These are phyloP conservation scores for Punica granatum DNA, from an alignment of 345 rosid genomes.

Conservation along the genomic window DNA sequence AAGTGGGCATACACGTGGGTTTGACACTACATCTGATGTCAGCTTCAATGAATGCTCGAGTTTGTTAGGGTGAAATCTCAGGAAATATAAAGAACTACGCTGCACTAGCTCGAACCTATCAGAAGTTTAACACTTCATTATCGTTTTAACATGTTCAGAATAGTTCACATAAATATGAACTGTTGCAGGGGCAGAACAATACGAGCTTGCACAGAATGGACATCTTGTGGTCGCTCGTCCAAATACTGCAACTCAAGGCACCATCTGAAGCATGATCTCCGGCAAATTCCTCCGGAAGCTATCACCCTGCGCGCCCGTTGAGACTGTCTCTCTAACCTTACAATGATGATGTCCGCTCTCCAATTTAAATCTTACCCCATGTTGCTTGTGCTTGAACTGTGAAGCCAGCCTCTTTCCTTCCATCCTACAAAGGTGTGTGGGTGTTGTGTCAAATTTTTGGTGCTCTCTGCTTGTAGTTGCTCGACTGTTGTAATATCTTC, in stretches of 20 bases:
- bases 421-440: not conserved
- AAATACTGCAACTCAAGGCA: slow-evolving; percentile 65
- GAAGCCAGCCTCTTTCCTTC: not conserved
- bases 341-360: too few species aligned
- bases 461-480: not conserved
- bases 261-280: slow-evolving; percentile 12
- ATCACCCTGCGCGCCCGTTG: too few species aligned
- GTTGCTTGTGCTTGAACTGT: not conserved
- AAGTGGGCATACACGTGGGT: too few species aligned
- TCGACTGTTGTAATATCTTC: too few species aligned
- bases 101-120: too few species aligned
- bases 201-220: slow-evolving; percentile 83
- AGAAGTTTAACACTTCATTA: not conserved
- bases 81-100: too few species aligned
- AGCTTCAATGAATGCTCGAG: too few species aligned
- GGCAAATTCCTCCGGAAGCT: too few species aligned
- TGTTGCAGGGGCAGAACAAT: slow-evolving; percentile 64
- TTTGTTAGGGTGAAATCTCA: too few species aligned
- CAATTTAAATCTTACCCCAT: too few species aligned
- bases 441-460: not conserved
- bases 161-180: not conserved
- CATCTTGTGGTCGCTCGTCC: slow-evolving; percentile 88
- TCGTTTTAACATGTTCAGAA: not conserved
- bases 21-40: too few species aligned
- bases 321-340: too few species aligned